phyloP scores from a whole-genome alignment of 805 yeast genomes.

The Candida insectalens region DNA sequence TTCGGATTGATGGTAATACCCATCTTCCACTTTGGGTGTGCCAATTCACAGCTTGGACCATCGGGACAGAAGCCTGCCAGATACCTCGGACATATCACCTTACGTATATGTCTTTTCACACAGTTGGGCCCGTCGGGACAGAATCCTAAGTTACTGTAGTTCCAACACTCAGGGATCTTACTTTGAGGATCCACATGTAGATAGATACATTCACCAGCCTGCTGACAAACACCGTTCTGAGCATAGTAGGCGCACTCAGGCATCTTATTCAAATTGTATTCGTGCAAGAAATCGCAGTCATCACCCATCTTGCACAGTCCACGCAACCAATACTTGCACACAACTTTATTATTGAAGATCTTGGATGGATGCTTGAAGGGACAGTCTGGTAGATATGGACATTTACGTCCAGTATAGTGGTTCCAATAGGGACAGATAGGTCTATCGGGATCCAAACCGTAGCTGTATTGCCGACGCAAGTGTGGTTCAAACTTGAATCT shows the following conservation, averaged over 20 bases:
- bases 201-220: conserved; percentile 88
- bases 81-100: conserved; percentile 67
- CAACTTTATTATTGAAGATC: conserved; percentile 64
- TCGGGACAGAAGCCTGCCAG: conserved; percentile 89
- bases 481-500: conserved; percentile 68
- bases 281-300: conserved; percentile 93
- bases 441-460: conserved; percentile 81
- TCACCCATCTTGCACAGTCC: conserved; percentile 96
- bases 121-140: conserved; percentile 90
- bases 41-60: conserved; percentile 67
- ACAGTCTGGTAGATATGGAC: conserved; percentile 82
- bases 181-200: conserved; percentile 84
- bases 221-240: conserved; percentile 80
- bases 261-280: conserved; percentile 87
- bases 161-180: conserved; percentile 79
- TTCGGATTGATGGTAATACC: conserved; percentile 30
- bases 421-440: conserved; percentile 73
- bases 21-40: conserved; percentile 73
- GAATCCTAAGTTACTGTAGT: conserved; percentile 74
- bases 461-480: conserved; percentile 66
- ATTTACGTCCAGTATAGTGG: conserved; percentile 46
- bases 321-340: conserved; percentile 96
- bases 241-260: conserved; percentile 91
- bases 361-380: conserved; percentile 72
- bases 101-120: conserved; percentile 68